phyloP scores from a whole-genome alignment of 371 early-diverging fungal species.

The Syncephalastrum contaminatum region DNA sequence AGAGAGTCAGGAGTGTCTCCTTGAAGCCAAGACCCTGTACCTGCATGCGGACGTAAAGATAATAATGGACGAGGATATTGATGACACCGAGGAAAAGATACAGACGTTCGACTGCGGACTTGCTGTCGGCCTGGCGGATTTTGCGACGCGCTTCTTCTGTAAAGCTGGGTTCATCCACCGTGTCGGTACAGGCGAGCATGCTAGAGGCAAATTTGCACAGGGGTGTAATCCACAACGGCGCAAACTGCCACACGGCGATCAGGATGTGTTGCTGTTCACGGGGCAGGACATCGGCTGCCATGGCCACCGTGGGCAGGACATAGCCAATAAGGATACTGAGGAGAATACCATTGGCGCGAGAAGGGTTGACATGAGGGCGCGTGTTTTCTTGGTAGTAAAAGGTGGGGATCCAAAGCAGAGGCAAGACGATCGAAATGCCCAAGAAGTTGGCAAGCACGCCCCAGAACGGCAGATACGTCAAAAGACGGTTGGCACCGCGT shows the following conservation, averaged over 20 bases:
- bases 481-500: conserved; percentile 3
- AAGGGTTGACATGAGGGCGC: not conserved
- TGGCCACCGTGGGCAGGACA: conserved; percentile 9
- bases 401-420: conserved; percentile 12
- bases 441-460: conserved; percentile 7
- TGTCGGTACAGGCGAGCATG: conserved; percentile 4
- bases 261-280: conserved; percentile 2
- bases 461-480: conserved; percentile 10
- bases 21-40: not conserved
- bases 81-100: conserved; percentile 15
- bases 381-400: conserved; percentile 3
- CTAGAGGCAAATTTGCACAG: not conserved
- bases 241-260: conserved; percentile 14
- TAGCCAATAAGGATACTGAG: conserved; percentile 11
- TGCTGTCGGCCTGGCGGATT: conserved; percentile 12
- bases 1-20: conserved; percentile 8
- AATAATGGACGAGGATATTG: conserved; percentile 13
- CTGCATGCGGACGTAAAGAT: conserved; percentile 12
- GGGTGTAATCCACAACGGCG: conserved; percentile 5
- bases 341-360: conserved; percentile 15
- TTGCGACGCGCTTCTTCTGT: conserved; percentile 7
- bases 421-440: conserved; percentile 13
- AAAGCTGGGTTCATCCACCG: conserved; percentile 9
- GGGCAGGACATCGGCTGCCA: not conserved
- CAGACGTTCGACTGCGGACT: conserved; percentile 13